Percentiles rank a stretch among this genome's conserved stretches.
Evolutionary conservation across 352 stramenopile genomes (phyloP).

Genomic region (Pythium apleroticum): DNA sequence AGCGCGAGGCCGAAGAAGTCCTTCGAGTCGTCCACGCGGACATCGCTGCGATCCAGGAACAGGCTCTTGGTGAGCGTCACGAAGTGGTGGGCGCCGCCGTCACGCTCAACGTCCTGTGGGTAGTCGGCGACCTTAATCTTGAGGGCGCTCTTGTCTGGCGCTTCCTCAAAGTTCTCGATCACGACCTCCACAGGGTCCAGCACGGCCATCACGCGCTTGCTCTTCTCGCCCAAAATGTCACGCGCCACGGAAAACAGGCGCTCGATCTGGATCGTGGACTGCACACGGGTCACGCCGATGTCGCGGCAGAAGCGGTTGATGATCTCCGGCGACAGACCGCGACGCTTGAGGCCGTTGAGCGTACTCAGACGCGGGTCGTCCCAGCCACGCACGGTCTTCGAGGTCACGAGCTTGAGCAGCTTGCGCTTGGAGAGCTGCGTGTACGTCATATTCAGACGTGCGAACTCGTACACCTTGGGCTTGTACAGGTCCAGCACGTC

Average conservation of each 20-base stretch:
- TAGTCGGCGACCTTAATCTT: constrained; percentile 65
- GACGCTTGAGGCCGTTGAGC: constrained; percentile 91
- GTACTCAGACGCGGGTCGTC: constrained; percentile 98
- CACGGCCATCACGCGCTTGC: constrained; percentile 78
- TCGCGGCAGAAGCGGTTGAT: constrained; percentile 89
- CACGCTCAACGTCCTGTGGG: constrained; percentile 66
- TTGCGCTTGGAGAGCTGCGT: constrained; percentile 99
- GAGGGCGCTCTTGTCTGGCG: constrained; percentile 37
- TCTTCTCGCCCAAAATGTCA: constrained; percentile 62
- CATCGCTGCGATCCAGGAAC: constrained; percentile 73
- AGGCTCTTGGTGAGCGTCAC: constrained; percentile 62
- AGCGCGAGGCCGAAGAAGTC: constrained; percentile 96
- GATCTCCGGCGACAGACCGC: constrained; percentile 84
- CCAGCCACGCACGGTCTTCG: constrained; percentile 88
- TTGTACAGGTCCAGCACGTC: constrained; percentile 97
- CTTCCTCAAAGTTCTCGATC: constrained; percentile 63
- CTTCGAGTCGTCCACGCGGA: constrained; percentile 56
- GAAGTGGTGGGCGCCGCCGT: constrained; percentile 56
- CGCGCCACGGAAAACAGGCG: constrained; percentile 73
- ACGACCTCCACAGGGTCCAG: constrained; percentile 76
- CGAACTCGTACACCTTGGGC: constrained; percentile 97
- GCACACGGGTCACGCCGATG: constrained; percentile 83
- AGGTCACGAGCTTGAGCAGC: constrained; percentile 97
- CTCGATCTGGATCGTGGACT: constrained; percentile 88
- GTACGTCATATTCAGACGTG: constrained; percentile 96